Evolutionary conservation across 2,329 filamentous ascomycete genomes (phyloP).

Genomic region (Plectosphaerella cucumerina): DNA sequence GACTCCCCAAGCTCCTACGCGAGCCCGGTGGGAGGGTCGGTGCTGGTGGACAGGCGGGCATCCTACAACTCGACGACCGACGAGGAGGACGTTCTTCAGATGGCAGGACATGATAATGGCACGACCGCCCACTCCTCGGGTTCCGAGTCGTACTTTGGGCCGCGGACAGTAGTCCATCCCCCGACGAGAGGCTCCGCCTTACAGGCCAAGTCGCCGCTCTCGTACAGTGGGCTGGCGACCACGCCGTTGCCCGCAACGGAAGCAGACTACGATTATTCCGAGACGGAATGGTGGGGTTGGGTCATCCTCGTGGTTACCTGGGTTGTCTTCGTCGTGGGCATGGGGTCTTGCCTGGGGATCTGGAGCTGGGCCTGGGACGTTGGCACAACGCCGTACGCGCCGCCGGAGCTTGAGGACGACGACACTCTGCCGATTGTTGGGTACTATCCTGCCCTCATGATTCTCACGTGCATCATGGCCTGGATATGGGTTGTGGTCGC

Average conservation of each 20-base stretch:
- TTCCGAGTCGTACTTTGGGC: slow-evolving; percentile 59
- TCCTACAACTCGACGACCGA: slow-evolving; percentile 68
- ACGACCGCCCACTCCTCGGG: slow-evolving; percentile 48
- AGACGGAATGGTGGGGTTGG: slow-evolving; percentile 99
- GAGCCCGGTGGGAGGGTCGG: slow-evolving; percentile 8
- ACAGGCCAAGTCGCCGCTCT: slow-evolving; percentile 57
- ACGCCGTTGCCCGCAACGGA: slow-evolving; percentile 44
- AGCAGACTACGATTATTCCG: slow-evolving; percentile 79
- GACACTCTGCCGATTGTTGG: slow-evolving; percentile 91
- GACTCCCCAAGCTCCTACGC: slow-evolving; percentile 13
- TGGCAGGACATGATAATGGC: slow-evolving; percentile 46
- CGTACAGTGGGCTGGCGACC: slow-evolving; percentile 47
- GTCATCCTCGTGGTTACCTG: slow-evolving; percentile 86
- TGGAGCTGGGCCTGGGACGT: slow-evolving; percentile 99
- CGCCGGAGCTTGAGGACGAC: slow-evolving; percentile 92
- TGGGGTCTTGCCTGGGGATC: slow-evolving; percentile 90
- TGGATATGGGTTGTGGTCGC: slow-evolving; percentile 98
- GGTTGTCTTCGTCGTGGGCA: slow-evolving; percentile 93
- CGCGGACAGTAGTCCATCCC: slow-evolving; percentile 30
- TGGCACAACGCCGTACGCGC: slow-evolving; percentile 90
- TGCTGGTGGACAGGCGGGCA: slow-evolving; percentile 35
- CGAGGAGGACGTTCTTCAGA: slow-evolving; percentile 73
- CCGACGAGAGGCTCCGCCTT: slow-evolving; percentile 41
- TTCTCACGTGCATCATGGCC: slow-evolving; percentile 90
- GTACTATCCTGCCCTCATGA: slow-evolving; percentile 93